These are phyloP conservation scores for Amborella trichopoda DNA, from an alignment of 164 flowering plant genomes.

Conservation along the genomic window DNA sequence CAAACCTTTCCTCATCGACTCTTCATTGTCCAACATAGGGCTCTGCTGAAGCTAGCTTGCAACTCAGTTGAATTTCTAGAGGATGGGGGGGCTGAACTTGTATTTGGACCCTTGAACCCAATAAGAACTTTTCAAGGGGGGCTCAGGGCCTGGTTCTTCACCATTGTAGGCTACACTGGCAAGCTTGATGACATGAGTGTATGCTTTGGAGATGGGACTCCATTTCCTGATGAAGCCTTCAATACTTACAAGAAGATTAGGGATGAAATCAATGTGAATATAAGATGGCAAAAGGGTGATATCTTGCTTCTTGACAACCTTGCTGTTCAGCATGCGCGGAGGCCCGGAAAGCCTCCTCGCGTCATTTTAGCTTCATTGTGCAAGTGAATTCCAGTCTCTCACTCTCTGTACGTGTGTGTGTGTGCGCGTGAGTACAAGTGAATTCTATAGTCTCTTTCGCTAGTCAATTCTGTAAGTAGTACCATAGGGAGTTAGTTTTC, in stretches of 20 bases:
- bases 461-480: too few relatives aligned
- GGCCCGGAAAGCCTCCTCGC: slow-evolving; percentile 7
- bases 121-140: not conserved
- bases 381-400: too few relatives aligned
- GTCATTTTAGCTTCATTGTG: too few relatives aligned
- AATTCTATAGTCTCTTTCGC: too few relatives aligned
- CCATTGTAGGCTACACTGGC: slow-evolving; percentile 1
- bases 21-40: too few relatives aligned
- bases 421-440: too few relatives aligned
- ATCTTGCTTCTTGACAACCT: slow-evolving; percentile 6
- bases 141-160: slow-evolving; percentile 6
- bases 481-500: too few relatives aligned
- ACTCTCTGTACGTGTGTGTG: too few relatives aligned
- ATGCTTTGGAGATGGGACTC: not conserved
- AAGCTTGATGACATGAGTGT: not conserved
- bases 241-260: slow-evolving; percentile 3
- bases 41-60: not conserved
- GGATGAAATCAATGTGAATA: slow-evolving; percentile 1
- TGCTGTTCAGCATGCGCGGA: slow-evolving; percentile 3
- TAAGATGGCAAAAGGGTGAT: slow-evolving; percentile 7
- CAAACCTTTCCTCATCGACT: too few relatives aligned
- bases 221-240: not conserved
- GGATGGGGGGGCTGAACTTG: slow-evolving; percentile 5
- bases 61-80: not conserved
- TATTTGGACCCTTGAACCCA: slow-evolving; percentile 4